phyloP scores from a whole-genome alignment of 176 grass and related monocot genomes.

The Puccinellia tenuiflora region DNA sequence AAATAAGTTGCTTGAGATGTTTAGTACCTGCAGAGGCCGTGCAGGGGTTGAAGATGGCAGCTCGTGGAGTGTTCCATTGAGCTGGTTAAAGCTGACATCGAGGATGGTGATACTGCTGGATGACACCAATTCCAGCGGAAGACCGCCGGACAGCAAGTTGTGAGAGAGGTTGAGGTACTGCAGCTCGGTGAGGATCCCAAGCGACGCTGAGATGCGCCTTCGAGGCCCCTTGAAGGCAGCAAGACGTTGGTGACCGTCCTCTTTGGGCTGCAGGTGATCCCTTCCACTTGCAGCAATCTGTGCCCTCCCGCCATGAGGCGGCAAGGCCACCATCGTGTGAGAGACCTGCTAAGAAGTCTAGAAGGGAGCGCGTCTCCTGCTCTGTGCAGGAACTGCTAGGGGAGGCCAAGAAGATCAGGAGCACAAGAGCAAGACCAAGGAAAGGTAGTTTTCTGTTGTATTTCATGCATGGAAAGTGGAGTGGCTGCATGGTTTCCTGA shows the following conservation, averaged over 20 bases:
- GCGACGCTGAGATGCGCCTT: constrained; percentile 11
- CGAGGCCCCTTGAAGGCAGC: not conserved
- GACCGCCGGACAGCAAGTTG: not conserved
- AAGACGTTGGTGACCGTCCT: not conserved
- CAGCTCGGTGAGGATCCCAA: constrained; percentile 2
- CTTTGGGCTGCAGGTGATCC: constrained; percentile 25
- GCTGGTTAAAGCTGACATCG: constrained; percentile 38
- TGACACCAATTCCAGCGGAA: not conserved
- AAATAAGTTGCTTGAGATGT: constrained; percentile 51
- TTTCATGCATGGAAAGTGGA: not conserved
- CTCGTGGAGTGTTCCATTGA: not conserved
- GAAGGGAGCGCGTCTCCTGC: constrained; percentile 32
- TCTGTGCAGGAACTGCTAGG: constrained; percentile 1
- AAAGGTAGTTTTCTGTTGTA: not conserved
- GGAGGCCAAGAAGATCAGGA: constrained; percentile 19
- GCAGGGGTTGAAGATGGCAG: not conserved
- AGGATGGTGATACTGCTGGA: constrained; percentile 9
- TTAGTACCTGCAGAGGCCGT: constrained; percentile 23
- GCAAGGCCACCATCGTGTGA: not conserved
- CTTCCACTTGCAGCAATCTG: constrained; percentile 43
- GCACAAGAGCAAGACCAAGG: not conserved
- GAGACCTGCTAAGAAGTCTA: constrained; percentile 26
- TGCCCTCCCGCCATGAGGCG: not conserved
- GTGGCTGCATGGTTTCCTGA: constrained; percentile 23
- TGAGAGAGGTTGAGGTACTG: constrained; percentile 16